Evolutionary conservation across 306 rosid genomes (phyloP), one percentile per base, ranked within the genome.

Genomic region (Crataegus laevigata): DNA sequence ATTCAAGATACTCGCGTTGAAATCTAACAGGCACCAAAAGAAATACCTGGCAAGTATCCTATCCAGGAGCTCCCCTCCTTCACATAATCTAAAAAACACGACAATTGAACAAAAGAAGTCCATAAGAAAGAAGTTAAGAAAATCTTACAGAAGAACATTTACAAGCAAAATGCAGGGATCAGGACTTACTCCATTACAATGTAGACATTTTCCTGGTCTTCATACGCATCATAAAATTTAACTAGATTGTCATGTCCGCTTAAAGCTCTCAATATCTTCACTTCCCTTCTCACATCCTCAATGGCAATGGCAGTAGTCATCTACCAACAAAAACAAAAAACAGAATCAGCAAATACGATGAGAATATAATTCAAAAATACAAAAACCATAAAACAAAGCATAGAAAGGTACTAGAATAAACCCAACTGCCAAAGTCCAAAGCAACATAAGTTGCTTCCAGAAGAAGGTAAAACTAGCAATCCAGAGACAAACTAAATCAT

Each of bases 251-350:
- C 79, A 71, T 93, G 97, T 58, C 96, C 94, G 6, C 88, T 91
- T 87, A 93, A 87, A 77, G 97, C 97, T 80, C 82, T 93, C 90
- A 93, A 87, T 77, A 93, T 91, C 83, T 89, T 91, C 80, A 93
- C 98, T 80, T 93, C 97, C 84, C 98, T 87, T 77, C 98, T 91
- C 62, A 93, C 98, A 78, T 93, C 97, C 94, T 91, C 97, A 76
- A 93, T 84, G 50, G 98, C 97, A 60, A 93, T 93, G 58, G 96
- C 93, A 82, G 96, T 89, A 43, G 96, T 93, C 98, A 93, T 93
- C 98, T 93, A 83, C 59, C 82, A 80, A 25, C 51, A 80, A 78
- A 77, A 78, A 71, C 38, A 59, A 17, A 61, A 83, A 71, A 36
- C 75, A 65, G 13, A 54, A 64, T 72, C 24, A 74, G 77, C 12